Evolutionary conservation across 2,329 filamentous ascomycete genomes (phyloP).

Genomic region (Paramyrothecium sp.): DNA sequence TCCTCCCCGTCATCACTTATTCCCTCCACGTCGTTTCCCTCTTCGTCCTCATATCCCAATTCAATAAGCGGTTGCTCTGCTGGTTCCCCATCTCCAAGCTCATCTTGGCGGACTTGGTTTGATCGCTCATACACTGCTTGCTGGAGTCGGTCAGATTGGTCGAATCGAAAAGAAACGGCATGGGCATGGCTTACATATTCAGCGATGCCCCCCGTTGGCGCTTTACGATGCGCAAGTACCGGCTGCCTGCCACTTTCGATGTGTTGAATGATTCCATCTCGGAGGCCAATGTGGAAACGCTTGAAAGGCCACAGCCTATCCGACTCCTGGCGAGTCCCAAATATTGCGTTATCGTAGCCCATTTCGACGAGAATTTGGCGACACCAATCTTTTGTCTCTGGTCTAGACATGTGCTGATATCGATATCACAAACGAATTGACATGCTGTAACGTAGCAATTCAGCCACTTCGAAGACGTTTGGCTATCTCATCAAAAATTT

Average conservation of each 20-base stretch:
- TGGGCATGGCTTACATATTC: neutral
- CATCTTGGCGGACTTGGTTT: conserved; percentile 1
- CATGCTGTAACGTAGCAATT: too few relatives aligned
- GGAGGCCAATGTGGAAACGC: conserved; percentile 1
- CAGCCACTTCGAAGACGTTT: neutral
- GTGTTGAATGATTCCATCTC: neutral
- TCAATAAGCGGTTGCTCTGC: conserved; percentile 1
- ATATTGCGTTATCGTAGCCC: neutral
- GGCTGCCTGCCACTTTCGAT: too few relatives aligned
- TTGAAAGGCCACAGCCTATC: neutral
- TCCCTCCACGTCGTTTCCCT: conserved; percentile 1
- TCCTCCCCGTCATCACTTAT: conserved; percentile 1
- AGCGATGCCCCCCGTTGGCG: neutral
- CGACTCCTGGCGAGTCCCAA: neutral
- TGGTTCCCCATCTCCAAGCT: conserved; percentile 1
- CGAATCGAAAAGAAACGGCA: neutral
- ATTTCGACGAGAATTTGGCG: neutral
- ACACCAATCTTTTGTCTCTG: conserved; percentile 2
- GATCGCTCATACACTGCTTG: neutral
- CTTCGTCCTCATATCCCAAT: conserved; percentile 2
- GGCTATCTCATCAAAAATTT: neutral
- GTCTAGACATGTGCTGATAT: conserved; percentile 1
- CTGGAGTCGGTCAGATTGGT: neutral
- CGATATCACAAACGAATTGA: neutral
- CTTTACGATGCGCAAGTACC: neutral